A percentile compares a stretch with the other conserved stretches of the same genome.
Conservation (phyloP, 768 basidiomycete genomes). For the Mycena olivaceomarginata region DNA sequence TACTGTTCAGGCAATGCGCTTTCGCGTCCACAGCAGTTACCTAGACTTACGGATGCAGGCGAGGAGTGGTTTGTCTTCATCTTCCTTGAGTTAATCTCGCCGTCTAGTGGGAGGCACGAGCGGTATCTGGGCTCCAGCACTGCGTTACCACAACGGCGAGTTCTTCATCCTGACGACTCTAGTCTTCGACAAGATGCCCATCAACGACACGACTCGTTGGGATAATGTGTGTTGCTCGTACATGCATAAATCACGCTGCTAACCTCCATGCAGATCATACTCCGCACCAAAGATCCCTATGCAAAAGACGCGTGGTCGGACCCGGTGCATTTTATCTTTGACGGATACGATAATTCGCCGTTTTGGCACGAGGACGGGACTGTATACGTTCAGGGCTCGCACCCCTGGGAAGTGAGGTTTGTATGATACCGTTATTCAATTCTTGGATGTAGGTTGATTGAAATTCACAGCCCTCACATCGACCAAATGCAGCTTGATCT, state of each 20-base stretch:
- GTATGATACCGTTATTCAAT: not conserved
- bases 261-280: conserved; percentile 42
- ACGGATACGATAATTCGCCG: conserved; percentile 56
- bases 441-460: not conserved
- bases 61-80: not conserved
- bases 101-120: conserved; percentile 41
- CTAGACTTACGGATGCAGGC: conserved; percentile 40
- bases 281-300: conserved; percentile 48
- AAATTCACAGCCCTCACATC: conserved; percentile 47
- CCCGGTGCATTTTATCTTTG: conserved; percentile 55
- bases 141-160: conserved; percentile 47
- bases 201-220: conserved; percentile 47
- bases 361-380: conserved; percentile 57
- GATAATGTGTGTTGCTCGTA: conserved; percentile 44
- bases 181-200: conserved; percentile 47
- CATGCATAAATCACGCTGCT: not conserved
- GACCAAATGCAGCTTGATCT: conserved; percentile 48
- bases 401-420: conserved; percentile 48
- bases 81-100: not conserved
- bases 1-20: conserved; percentile 35
- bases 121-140: conserved; percentile 52
- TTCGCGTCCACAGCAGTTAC: conserved; percentile 39
- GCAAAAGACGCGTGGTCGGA: conserved; percentile 52
- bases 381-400: conserved; percentile 54
- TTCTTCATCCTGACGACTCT: conserved; percentile 52